Evolutionary conservation across 2,329 filamentous ascomycete species (phyloP).

Genomic region (Colletotrichum simmondsii): DNA sequence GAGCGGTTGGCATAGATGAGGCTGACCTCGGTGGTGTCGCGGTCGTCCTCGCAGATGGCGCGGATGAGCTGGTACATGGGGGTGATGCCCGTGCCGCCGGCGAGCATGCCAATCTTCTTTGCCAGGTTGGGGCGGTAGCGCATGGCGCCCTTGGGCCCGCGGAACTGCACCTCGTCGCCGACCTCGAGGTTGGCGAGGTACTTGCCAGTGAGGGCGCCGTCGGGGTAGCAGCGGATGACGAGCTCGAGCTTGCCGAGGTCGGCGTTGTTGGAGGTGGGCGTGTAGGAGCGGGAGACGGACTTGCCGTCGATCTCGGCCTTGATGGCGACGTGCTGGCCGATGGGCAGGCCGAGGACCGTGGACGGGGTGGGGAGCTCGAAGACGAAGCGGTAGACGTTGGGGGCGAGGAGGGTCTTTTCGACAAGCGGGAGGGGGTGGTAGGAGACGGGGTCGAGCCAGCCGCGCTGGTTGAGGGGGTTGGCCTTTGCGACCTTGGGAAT

Average conservation of each 20-base stretch:
- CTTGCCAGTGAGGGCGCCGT: slow-evolving; percentile 60
- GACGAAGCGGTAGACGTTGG: slow-evolving; percentile 56
- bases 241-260: slow-evolving; percentile 62
- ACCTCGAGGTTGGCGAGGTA: slow-evolving; percentile 59
- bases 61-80: slow-evolving; percentile 66
- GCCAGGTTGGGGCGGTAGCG: slow-evolving; percentile 55
- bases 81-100: slow-evolving; percentile 52
- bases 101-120: slow-evolving; percentile 64
- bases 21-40: slow-evolving; percentile 65
- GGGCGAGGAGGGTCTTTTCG: slow-evolving; percentile 51
- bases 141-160: slow-evolving; percentile 69
- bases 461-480: slow-evolving; percentile 52
- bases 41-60: slow-evolving; percentile 66
- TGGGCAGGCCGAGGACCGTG: slow-evolving; percentile 63
- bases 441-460: slow-evolving; percentile 60
- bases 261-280: slow-evolving; percentile 61
- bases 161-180: slow-evolving; percentile 61
- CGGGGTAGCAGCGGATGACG: slow-evolving; percentile 61
- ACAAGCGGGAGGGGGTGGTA: slow-evolving; percentile 59
- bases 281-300: slow-evolving; percentile 63
- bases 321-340: slow-evolving; percentile 67
- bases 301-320: slow-evolving; percentile 57
- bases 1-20: slow-evolving; percentile 69
- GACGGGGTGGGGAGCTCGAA: slow-evolving; percentile 58
- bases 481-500: slow-evolving; percentile 48